A percentile compares a stretch with the other conserved stretches of the same genome.
phyloP scores from a whole-genome alignment of 2,329 filamentous ascomycete species.

The Talaromyces sp. region DNA sequence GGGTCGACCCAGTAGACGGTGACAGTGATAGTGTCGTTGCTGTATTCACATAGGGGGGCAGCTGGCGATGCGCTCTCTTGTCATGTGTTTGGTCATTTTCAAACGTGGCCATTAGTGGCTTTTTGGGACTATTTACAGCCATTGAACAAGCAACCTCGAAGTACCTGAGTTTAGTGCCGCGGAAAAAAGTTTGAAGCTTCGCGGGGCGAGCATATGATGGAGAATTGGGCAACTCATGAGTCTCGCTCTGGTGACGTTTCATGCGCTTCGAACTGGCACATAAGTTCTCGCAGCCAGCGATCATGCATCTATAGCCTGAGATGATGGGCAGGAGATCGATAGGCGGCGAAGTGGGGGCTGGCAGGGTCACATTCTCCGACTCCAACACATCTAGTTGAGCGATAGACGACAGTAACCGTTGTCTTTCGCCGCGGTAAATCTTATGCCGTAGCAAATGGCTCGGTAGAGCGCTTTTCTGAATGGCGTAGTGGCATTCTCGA shows the following conservation, averaged over 20 bases:
- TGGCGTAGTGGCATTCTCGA: constrained; percentile 9
- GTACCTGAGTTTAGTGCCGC: constrained; percentile 9
- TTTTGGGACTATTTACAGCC: background rate
- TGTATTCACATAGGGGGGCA: background rate
- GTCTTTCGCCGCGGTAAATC: constrained; percentile 5
- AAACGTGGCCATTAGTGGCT: background rate
- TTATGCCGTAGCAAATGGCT: constrained; percentile 11
- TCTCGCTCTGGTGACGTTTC: constrained; percentile 3
- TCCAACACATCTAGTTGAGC: background rate
- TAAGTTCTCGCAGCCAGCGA: background rate
- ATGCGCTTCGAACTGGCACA: constrained; percentile 8
- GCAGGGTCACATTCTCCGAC: constrained; percentile 1
- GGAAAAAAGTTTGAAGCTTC: constrained; percentile 8
- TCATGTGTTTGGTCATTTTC: background rate
- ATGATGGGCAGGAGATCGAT: constrained; percentile 4
- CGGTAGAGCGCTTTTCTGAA: constrained; percentile 7
- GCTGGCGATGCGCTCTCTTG: background rate
- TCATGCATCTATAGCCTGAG: constrained; percentile 5
- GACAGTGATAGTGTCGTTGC: background rate
- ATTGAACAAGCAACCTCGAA: constrained; percentile 1
- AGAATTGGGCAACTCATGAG: background rate
- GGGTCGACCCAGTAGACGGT: background rate
- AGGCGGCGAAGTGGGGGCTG: background rate
- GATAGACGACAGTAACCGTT: background rate
- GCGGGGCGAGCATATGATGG: background rate